Percentiles rank a stretch among this genome's conserved stretches.
Evolutionary conservation across 805 yeast genomes (phyloP).

Genomic region (Debaryomyces tyrocola): DNA sequence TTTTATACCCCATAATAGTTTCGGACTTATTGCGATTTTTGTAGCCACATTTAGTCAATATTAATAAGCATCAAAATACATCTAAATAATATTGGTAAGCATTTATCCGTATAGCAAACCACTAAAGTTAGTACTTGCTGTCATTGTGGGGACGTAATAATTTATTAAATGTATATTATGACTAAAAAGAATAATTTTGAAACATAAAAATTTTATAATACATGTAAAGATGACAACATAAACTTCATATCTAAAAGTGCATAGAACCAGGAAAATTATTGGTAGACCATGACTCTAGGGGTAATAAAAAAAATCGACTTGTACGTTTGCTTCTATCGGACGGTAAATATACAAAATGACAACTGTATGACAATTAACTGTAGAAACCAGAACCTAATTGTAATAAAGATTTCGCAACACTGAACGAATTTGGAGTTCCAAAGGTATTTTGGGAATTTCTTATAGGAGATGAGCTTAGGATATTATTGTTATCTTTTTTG

Average conservation of each 20-base stretch:
- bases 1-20: too few species aligned
- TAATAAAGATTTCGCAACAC: slow-evolving; percentile 45
- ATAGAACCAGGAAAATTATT: too few species aligned
- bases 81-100: too few species aligned
- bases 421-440: slow-evolving; percentile 47
- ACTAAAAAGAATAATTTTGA: background rate
- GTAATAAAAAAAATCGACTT: too few species aligned
- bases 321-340: too few species aligned
- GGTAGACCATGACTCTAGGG: too few species aligned
- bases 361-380: slow-evolving; percentile 10
- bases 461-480: slow-evolving; percentile 37
- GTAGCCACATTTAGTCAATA: too few species aligned
- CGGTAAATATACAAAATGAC: slow-evolving; percentile 8
- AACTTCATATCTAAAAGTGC: background rate
- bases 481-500: slow-evolving; percentile 8
- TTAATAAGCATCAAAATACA: too few species aligned
- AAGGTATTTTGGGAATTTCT: slow-evolving; percentile 18
- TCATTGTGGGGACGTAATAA: background rate
- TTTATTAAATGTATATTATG: background rate
- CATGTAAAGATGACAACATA: background rate
- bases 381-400: slow-evolving; percentile 31
- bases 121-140: too few species aligned
- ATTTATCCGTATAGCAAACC: too few species aligned
- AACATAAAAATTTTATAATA: background rate
- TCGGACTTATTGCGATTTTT: too few species aligned